A percentile compares a stretch with the other conserved stretches of the same genome.
Evolutionary conservation across 1,284 basidiomycete species (phyloP).

Genomic region (Rhodotorula mucilaginosa): DNA sequence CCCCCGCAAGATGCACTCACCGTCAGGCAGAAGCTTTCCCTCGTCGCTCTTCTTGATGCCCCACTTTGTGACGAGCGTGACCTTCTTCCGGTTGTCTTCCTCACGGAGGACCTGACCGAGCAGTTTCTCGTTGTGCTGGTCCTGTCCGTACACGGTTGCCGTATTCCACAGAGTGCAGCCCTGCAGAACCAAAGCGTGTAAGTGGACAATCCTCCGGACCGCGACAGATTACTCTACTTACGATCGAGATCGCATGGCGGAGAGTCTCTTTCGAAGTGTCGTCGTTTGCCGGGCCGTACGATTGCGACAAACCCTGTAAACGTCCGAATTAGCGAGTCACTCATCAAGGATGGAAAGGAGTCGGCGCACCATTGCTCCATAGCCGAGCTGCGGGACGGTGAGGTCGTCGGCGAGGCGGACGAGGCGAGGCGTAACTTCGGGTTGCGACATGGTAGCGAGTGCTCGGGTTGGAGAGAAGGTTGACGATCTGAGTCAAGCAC

Average conservation of each 20-base stretch:
- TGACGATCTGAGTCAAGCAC: too few species aligned
- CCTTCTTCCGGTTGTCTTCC: slow-evolving; percentile 23
- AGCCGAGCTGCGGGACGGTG: background rate
- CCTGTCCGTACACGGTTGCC: slow-evolving; percentile 24
- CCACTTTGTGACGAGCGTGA: slow-evolving; percentile 34
- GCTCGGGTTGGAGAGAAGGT: background rate
- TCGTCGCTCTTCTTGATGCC: background rate
- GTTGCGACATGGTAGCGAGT: background rate
- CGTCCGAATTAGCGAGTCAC: too few species aligned
- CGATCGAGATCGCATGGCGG: slow-evolving; percentile 32
- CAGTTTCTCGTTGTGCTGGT: slow-evolving; percentile 23
- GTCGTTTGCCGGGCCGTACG: slow-evolving; percentile 32
- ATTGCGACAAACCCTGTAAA: slow-evolving; percentile 21
- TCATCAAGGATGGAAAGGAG: background rate
- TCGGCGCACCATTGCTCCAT: background rate
- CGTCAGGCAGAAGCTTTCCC: slow-evolving; percentile 8
- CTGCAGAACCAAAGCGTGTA: background rate
- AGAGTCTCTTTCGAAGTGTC: slow-evolving; percentile 28
- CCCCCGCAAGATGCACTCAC: background rate
- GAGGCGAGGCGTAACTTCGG: background rate
- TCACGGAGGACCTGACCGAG: slow-evolving; percentile 18
- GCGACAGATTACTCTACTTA: background rate
- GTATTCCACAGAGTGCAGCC: slow-evolving; percentile 37
- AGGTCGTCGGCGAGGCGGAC: background rate
- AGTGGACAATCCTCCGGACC: background rate